phyloP scores from a whole-genome alignment of 192 early-diverging fungal species.

The Cetraspora pellucida region DNA sequence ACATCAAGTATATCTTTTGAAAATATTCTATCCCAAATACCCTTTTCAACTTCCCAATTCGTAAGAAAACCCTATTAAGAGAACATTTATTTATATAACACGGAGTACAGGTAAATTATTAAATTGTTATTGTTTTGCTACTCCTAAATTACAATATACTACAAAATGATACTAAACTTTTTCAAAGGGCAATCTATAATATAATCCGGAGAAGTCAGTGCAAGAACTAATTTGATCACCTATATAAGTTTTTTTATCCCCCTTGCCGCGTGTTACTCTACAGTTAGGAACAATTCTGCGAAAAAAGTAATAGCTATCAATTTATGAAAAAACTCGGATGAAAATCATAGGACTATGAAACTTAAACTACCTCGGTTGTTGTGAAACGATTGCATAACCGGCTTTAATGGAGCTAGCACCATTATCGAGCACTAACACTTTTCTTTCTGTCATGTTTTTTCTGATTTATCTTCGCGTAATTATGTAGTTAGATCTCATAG shows the following conservation, averaged over 20 bases:
- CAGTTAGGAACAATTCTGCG: conserved; percentile 58
- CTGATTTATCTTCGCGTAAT: too few species aligned
- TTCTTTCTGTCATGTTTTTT: neutral
- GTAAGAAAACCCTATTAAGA: conserved; percentile 64
- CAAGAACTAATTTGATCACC: conserved; percentile 68
- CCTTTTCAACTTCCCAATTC: conserved; percentile 78
- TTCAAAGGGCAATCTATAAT: conserved; percentile 78
- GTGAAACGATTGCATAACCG: conserved; percentile 44
- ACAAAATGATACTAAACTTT: conserved; percentile 48
- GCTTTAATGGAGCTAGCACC: conserved; percentile 70
- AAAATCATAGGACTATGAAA: neutral
- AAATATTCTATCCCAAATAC: conserved; percentile 79
- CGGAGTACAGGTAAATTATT: neutral
- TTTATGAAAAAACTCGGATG: neutral
- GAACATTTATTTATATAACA: neutral
- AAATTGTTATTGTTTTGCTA: neutral
- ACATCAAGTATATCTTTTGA: conserved; percentile 65
- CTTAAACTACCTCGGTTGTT: conserved; percentile 38
- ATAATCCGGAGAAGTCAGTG: conserved; percentile 72
- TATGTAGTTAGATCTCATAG: too few species aligned
- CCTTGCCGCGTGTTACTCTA: conserved; percentile 61
- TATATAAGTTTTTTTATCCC: conserved; percentile 57
- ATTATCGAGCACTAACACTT: conserved; percentile 68
- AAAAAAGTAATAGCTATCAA: neutral
- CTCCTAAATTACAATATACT: neutral